A percentile compares a stretch with the other conserved stretches of the same genome.
Evolutionary conservation across 192 early-diverging fungal species (phyloP).

Genomic region (Umbelopsis isabellina): DNA sequence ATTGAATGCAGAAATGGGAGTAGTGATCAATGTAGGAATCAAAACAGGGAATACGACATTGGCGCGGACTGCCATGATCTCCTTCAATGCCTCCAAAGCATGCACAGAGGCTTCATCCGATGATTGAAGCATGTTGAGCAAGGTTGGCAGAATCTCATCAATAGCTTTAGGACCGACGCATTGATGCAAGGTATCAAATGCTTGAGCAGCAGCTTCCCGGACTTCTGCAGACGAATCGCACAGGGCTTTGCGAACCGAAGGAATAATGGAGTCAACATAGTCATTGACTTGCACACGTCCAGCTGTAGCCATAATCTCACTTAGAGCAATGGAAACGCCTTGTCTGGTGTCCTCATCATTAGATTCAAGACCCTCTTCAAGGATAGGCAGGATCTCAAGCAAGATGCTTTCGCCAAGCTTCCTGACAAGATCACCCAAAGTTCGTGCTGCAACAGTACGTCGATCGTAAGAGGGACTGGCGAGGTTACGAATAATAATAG

Average conservation of each 20-base stretch:
- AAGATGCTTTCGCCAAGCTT: conserved; percentile 93
- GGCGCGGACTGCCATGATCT: conserved; percentile 96
- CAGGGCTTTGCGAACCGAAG: conserved; percentile 82
- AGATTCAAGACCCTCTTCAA: conserved; percentile 80
- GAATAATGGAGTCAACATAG: conserved; percentile 84
- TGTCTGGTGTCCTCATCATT: conserved; percentile 73
- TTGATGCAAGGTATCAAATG: conserved; percentile 94
- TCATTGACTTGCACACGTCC: conserved; percentile 80
- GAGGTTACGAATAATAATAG: conserved; percentile 82
- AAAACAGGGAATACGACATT: conserved; percentile 98
- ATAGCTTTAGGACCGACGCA: conserved; percentile 89
- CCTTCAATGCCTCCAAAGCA: conserved; percentile 94
- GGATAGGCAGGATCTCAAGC: conserved; percentile 86
- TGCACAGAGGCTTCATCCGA: conserved; percentile 61
- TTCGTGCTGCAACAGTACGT: conserved; percentile 86
- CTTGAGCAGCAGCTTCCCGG: conserved; percentile 92
- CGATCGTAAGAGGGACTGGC: conserved; percentile 76
- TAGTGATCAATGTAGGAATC: conserved; percentile 90
- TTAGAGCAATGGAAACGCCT: conserved; percentile 92
- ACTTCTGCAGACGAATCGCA: conserved; percentile 85
- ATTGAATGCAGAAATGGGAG: conserved; percentile 90
- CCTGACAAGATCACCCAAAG: conserved; percentile 91
- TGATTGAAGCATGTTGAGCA: conserved; percentile 78
- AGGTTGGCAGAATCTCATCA: conserved; percentile 88
- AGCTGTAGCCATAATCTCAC: conserved; percentile 88